A percentile compares a stretch with the other conserved stretches of the same genome.
Conservation (phyloP, 202 grass and related monocot species). For the Alloteropsis angusta region DNA sequence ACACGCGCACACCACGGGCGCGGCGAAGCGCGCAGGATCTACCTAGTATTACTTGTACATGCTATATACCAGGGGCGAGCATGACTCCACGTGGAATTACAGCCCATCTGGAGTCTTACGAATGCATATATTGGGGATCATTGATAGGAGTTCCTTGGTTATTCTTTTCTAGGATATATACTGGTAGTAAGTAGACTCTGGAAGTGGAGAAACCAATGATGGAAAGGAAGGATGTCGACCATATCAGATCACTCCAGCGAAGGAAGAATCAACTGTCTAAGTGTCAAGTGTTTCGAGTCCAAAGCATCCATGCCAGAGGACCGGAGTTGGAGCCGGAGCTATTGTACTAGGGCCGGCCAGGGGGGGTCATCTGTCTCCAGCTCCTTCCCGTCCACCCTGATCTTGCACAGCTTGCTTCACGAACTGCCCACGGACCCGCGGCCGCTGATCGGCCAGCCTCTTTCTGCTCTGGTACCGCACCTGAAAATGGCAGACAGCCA, state of each 20-base stretch:
- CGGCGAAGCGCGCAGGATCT: too few species aligned
- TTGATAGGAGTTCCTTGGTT: neutral
- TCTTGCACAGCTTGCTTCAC: slow-evolving; percentile 46
- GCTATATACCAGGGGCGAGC: neutral
- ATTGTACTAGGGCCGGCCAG: too few species aligned
- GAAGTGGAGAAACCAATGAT: slow-evolving; percentile 32
- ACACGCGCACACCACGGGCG: too few species aligned
- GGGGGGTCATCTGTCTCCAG: slow-evolving; percentile 15
- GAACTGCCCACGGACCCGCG: slow-evolving; percentile 68
- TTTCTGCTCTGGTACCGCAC: slow-evolving; percentile 88
- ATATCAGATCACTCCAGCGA: slow-evolving; percentile 2
- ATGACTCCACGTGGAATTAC: neutral
- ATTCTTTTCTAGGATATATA: slow-evolving; percentile 9
- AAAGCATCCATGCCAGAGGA: neutral
- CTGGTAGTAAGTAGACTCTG: neutral
- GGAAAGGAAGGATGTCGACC: neutral
- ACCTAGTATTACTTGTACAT: neutral
- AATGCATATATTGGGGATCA: neutral
- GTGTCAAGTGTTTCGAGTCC: neutral
- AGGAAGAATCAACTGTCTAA: slow-evolving; percentile 31
- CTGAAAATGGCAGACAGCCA: slow-evolving; percentile 28
- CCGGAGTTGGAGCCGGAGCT: neutral
- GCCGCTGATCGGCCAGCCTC: slow-evolving; percentile 71
- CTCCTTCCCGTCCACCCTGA: neutral
- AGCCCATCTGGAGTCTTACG: neutral